Evolutionary conservation across 2,329 filamentous ascomycete species (phyloP), one percentile per base, ranked within the genome.

Genomic region (Xylariaceae sp.): DNA sequence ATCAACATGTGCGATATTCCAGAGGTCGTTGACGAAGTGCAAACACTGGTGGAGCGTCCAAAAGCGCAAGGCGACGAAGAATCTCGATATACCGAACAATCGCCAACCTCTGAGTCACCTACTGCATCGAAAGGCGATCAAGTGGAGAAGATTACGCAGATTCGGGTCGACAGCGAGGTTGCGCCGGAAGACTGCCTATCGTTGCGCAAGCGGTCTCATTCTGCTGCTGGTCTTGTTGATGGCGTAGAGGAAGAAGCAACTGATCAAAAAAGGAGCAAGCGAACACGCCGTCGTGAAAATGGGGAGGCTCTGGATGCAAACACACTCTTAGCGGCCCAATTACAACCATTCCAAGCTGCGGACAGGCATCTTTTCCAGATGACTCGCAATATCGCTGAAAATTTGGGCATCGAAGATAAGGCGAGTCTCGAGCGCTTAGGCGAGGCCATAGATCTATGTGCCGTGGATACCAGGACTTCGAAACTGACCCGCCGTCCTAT

Each of bases 181-280:
- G 59, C 67, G 9, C 52, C 63, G 5, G 71, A 72, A 57, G 76
- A 75, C 47, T 70, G 73, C 18, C 68, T 71, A 4, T 64, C 57
- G 10, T 80, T 78, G 0, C 77, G 84, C 54, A 87, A 87, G 68
- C 77, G 85, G 53, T 87, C 85, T 1, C 84, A 87, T 61, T 88
- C 85, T 9, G 73, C 75, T 35, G 85, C 85, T 3, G 84, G 84
- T 2, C 71, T 88, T 13, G 76, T 76, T 0, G 84, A 87, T 2
- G 76, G 72, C 0, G 76, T 69, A 0, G 83, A 85, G 6, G 84
- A 87, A 55, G 84, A 87, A 39, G 78, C 76, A 23, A 76, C 75
- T 1, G 78, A 82, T 9, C 81, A 82, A 56, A 88, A 87, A 67
- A 77, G 85, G 58, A 88, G 85, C 71, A 89, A 88, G 68, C 77